phyloP scores from a whole-genome alignment of 202 grass and related monocot genomes.

The Schoenoplectus triqueter region DNA sequence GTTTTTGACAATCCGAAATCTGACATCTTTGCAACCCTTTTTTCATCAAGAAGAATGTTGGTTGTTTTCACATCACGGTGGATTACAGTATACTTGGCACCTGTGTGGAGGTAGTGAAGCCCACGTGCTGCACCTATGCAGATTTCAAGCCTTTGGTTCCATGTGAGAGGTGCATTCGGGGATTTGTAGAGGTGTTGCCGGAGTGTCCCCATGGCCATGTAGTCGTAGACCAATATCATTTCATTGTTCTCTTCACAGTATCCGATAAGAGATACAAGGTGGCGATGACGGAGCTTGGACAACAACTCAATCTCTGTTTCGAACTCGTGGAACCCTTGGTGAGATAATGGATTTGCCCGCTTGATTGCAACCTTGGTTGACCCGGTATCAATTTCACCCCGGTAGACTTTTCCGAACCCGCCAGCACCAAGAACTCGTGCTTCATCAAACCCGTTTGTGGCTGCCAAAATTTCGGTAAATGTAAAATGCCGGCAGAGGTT shows the following conservation, averaged over 20 bases:
- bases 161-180: constrained; percentile 53
- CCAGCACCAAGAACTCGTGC: constrained; percentile 61
- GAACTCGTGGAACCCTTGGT: constrained; percentile 74
- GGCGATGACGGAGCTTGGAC: constrained; percentile 67
- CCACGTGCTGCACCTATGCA: constrained; percentile 72
- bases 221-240: constrained; percentile 86
- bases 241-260: constrained; percentile 68
- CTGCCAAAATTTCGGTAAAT: constrained; percentile 56
- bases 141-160: constrained; percentile 71
- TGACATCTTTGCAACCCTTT: constrained; percentile 76
- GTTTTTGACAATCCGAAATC: constrained; percentile 88
- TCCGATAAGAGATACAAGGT: constrained; percentile 73
- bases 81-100: constrained; percentile 72
- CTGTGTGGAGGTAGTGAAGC: constrained; percentile 80
- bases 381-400: constrained; percentile 53
- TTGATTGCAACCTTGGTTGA: constrained; percentile 68
- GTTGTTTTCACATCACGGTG: constrained; percentile 91
- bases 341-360: constrained; percentile 58
- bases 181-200: constrained; percentile 70
- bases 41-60: constrained; percentile 84
- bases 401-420: constrained; percentile 72
- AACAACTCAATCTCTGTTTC: constrained; percentile 79
- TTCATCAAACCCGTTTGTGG: constrained; percentile 58
- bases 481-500: constrained; percentile 74
- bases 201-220: constrained; percentile 70